Evolutionary conservation across 2,329 filamentous ascomycete genomes (phyloP).

Genomic region (Alternaria alternata): DNA sequence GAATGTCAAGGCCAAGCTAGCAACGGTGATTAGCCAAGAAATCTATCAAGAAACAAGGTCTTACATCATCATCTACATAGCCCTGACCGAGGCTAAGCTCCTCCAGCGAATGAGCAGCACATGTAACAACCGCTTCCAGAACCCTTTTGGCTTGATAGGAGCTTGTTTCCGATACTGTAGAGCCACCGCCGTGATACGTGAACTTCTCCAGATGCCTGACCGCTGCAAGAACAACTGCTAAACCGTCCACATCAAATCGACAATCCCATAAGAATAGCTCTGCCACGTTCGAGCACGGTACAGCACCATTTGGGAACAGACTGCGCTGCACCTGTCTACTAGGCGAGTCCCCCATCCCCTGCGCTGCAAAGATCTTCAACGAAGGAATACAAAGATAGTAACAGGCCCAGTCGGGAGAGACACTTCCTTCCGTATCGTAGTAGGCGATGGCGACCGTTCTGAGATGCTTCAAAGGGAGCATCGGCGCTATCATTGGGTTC

Average conservation of each 20-base stretch:
- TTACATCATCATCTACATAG: neutral
- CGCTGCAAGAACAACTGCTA: constrained; percentile 13
- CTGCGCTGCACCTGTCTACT: neutral
- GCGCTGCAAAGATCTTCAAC: constrained; percentile 17
- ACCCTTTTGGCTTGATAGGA: constrained; percentile 16
- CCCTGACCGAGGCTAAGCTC: constrained; percentile 5
- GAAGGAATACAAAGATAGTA: constrained; percentile 24
- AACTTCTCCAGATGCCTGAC: constrained; percentile 19
- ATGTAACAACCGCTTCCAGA: constrained; percentile 11
- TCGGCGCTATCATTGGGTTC: constrained; percentile 2
- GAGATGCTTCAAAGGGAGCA: constrained; percentile 24
- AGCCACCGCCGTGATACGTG: constrained; percentile 16
- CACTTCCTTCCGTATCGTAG: constrained; percentile 13
- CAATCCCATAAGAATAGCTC: constrained; percentile 19
- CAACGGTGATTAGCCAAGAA: neutral
- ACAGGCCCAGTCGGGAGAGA: constrained; percentile 14
- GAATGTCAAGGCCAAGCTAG: neutral
- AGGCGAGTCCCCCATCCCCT: constrained; percentile 18
- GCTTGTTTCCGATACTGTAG: neutral
- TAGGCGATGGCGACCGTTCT: constrained; percentile 19
- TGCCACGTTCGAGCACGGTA: constrained; percentile 18
- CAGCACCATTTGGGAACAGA: neutral
- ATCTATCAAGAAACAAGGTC: neutral
- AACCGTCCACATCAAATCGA: constrained; percentile 9
- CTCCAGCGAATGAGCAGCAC: constrained; percentile 16